Evolutionary conservation across 441 rosid species (phyloP), one percentile per base, ranked within the genome.

Genomic region (Raphanus hybrid): DNA sequence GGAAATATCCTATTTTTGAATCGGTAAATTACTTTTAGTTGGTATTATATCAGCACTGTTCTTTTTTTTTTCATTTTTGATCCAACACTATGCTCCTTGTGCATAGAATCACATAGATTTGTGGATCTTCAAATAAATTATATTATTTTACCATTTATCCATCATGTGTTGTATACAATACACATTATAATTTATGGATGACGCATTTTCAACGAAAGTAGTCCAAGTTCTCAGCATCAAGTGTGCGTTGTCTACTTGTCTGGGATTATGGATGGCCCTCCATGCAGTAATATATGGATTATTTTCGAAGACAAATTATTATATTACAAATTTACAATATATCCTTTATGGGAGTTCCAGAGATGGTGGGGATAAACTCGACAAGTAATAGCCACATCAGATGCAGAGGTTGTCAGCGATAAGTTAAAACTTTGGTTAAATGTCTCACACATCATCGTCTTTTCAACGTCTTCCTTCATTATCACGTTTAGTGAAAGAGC

Each of bases 311-410:
- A 3, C 4, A 29, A 29, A 29, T 3, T 29, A 29, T 29, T 29
- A 29, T 29, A 29, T 29, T 29, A 29, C 26, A 23, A 23, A 23
- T 23, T 23, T 23, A 23, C 34, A 29, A 3, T 29, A 29, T 29
- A 29, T 29, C 10, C 39, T 8, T 23, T n/a, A 10, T 29, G 62
- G 48, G 75, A 29, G 34, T 29, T 29, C 34, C 34, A 29, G 34
- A 50, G 54, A 48, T 48, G 57, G 57, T 5, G 57, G 20, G 77
- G 57, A 37, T 74, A 39, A 27, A 32, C 6, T 15, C 63, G 74
- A 64, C 50, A 70, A 29, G 37, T 39, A 37, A 55, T 23, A 8
- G 75, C 26, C 72, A 50, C 73, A 59, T 70, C 6, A 70, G 71
- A 70, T 2, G 3, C 18, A 43, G 48, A 70, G 0, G 71, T 16